These are phyloP conservation scores for Serendipita vermifera DNA, from an alignment of 768 basidiomycete genomes.

Conservation along the genomic window DNA sequence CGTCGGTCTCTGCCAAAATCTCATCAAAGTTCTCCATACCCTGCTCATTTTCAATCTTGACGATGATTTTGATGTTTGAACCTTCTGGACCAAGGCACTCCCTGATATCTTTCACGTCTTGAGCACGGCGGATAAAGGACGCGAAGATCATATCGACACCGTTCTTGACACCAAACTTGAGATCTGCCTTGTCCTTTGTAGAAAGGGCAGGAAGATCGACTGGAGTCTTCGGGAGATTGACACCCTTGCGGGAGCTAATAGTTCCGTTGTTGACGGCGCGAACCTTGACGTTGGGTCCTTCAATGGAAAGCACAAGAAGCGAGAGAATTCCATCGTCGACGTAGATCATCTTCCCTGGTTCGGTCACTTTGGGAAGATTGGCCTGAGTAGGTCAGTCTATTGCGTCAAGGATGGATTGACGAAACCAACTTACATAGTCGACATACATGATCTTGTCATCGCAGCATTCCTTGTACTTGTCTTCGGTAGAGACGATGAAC, in stretches of 20 bases:
- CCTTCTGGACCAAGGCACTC: slow-evolving; percentile 89
- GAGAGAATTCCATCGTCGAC: slow-evolving; percentile 96
- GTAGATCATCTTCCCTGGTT: slow-evolving; percentile 94
- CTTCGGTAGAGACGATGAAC: slow-evolving; percentile 79
- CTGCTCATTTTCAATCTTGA: slow-evolving; percentile 99
- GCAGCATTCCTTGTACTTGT: slow-evolving; percentile 62
- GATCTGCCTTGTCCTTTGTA: slow-evolving; percentile 94
- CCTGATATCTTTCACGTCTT: slow-evolving; percentile 91
- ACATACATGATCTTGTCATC: slow-evolving; percentile 79
- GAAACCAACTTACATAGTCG: slow-evolving; percentile 66
- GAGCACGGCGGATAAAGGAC: slow-evolving; percentile 90
- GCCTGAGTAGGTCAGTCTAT: slow-evolving; percentile 30
- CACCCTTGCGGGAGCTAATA: slow-evolving; percentile 94
- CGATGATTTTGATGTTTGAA: slow-evolving; percentile 94
- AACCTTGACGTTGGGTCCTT: slow-evolving; percentile 67
- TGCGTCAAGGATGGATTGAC: neutral
- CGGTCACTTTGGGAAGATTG: slow-evolving; percentile 91
- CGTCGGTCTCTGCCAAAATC: slow-evolving; percentile 86
- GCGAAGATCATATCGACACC: slow-evolving; percentile 99
- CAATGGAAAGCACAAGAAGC: slow-evolving; percentile 81
- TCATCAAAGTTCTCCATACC: slow-evolving; percentile 99
- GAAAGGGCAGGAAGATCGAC: slow-evolving; percentile 97
- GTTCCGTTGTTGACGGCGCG: slow-evolving; percentile 82
- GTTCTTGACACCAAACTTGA: slow-evolving; percentile 91
- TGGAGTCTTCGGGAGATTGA: slow-evolving; percentile 95